Conservation (phyloP, 805 yeast genomes). For the Kodamaea nitidulidarum region DNA sequence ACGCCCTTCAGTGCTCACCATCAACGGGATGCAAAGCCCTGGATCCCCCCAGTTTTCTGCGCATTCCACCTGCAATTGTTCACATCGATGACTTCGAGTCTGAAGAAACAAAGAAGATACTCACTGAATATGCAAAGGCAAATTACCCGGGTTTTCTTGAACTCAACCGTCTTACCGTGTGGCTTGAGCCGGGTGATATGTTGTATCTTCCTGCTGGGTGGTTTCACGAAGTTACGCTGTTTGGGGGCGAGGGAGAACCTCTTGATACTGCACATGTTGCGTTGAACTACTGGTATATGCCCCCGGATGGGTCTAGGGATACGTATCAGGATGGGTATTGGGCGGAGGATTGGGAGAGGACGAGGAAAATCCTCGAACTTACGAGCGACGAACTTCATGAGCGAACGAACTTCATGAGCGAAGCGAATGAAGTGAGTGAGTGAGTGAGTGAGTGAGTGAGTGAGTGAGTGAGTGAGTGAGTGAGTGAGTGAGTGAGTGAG, state of each 20-base stretch:
- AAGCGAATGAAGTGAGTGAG: too few species aligned
- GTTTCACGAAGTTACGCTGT: slow-evolving; percentile 79
- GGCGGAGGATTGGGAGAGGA: slow-evolving; percentile 48
- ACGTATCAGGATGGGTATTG: slow-evolving; percentile 52
- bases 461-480: too few species aligned
- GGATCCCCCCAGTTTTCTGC: slow-evolving; percentile 70
- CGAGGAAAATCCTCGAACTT: slow-evolving; percentile 26
- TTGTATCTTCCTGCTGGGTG: slow-evolving; percentile 72
- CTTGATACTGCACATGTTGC: slow-evolving; percentile 50
- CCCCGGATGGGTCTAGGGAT: slow-evolving; percentile 40
- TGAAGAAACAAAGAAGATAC: slow-evolving; percentile 14
- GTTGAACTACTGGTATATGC: slow-evolving; percentile 70
- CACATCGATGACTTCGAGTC: slow-evolving; percentile 54
- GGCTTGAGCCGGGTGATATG: slow-evolving; percentile 61
- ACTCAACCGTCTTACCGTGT: slow-evolving; percentile 41
- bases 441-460: too few species aligned
- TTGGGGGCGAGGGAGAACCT: slow-evolving; percentile 28
- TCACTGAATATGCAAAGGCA: slow-evolving; percentile 34
- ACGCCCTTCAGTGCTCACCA: not conserved
- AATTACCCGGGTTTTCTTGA: slow-evolving; percentile 48
- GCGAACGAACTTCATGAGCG: too few species aligned
- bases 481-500: too few species aligned
- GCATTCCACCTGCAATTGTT: slow-evolving; percentile 57
- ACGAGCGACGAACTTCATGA: too few species aligned
- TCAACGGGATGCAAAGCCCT: not conserved